Evolutionary conservation across 768 basidiomycete species (phyloP).

Genomic region (Rickenella mellea): DNA sequence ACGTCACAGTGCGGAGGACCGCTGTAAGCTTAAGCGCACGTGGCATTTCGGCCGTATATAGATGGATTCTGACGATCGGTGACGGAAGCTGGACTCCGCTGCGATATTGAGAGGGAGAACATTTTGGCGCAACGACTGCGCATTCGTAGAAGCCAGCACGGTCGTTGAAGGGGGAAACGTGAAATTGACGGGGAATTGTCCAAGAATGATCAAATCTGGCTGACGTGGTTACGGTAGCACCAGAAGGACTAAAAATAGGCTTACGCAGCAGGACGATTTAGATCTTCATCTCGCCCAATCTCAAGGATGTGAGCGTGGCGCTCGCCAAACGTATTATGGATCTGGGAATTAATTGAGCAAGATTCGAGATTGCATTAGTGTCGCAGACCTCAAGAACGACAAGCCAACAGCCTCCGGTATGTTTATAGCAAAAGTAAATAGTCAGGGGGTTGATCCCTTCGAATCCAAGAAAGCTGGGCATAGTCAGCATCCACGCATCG

Average conservation of each 20-base stretch:
- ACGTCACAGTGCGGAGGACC: slow-evolving; percentile 26
- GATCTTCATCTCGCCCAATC: slow-evolving; percentile 35
- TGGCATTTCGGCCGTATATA: slow-evolving; percentile 1
- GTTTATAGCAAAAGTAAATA: slow-evolving; percentile 53
- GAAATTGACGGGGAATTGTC: slow-evolving; percentile 59
- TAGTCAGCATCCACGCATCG: slow-evolving; percentile 66
- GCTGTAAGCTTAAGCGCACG: slow-evolving; percentile 47
- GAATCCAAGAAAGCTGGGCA: slow-evolving; percentile 57
- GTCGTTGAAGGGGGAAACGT: slow-evolving; percentile 73
- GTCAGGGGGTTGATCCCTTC: slow-evolving; percentile 68
- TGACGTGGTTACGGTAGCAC: background rate
- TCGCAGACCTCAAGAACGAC: slow-evolving; percentile 47
- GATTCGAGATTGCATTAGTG: background rate
- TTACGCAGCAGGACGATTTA: slow-evolving; percentile 21
- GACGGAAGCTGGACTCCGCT: background rate
- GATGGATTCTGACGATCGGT: slow-evolving; percentile 1
- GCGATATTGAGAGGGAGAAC: slow-evolving; percentile 21
- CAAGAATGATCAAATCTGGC: slow-evolving; percentile 53
- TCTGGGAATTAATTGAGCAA: slow-evolving; percentile 20
- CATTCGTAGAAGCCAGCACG: slow-evolving; percentile 56
- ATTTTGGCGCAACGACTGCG: slow-evolving; percentile 38
- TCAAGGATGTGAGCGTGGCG: slow-evolving; percentile 51
- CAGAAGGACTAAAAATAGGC: background rate
- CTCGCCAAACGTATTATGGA: slow-evolving; percentile 71
- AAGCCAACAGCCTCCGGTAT: slow-evolving; percentile 22